Evolutionary conservation across 805 yeast species (phyloP).

Genomic region (Schizosaccharomyces japonicus): DNA sequence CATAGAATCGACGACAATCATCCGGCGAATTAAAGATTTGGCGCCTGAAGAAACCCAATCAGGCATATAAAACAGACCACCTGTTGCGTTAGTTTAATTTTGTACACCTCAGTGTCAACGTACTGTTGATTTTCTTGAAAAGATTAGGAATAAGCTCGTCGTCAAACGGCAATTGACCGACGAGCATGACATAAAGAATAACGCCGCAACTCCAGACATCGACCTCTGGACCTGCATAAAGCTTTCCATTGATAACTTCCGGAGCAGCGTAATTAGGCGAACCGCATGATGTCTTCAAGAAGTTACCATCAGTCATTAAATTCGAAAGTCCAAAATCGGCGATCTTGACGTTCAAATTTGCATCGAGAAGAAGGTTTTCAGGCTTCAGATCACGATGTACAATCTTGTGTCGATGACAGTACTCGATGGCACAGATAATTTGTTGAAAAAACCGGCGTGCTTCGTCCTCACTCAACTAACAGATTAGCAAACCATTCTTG

Average conservation of each 20-base stretch:
- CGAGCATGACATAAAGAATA: constrained; percentile 78
- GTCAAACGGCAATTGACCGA: constrained; percentile 87
- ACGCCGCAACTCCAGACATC: constrained; percentile 98
- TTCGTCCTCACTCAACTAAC: constrained; percentile 57
- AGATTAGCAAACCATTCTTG: not conserved
- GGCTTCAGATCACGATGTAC: constrained; percentile 94
- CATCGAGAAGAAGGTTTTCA: constrained; percentile 73
- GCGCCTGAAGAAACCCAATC: constrained; percentile 71
- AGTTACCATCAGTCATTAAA: constrained; percentile 94
- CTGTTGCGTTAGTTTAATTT: constrained; percentile 15
- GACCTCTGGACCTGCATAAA: constrained; percentile 94
- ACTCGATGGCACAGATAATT: constrained; percentile 85
- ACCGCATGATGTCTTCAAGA: constrained; percentile 83
- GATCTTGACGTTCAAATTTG: constrained; percentile 72
- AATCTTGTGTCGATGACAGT: constrained; percentile 87
- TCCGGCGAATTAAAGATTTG: constrained; percentile 52
- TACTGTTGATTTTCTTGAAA: constrained; percentile 56
- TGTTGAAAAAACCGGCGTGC: constrained; percentile 89
- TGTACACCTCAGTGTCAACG: not conserved
- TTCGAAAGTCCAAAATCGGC: constrained; percentile 90
- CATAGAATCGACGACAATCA: constrained; percentile 86
- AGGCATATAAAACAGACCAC: constrained; percentile 81
- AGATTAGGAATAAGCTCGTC: constrained; percentile 88
- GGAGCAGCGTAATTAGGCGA: constrained; percentile 96
- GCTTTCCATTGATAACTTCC: constrained; percentile 79